Base-by-base conservation (phyloP, 1,284 basidiomycete species). In the Irpex sp. region DNA sequence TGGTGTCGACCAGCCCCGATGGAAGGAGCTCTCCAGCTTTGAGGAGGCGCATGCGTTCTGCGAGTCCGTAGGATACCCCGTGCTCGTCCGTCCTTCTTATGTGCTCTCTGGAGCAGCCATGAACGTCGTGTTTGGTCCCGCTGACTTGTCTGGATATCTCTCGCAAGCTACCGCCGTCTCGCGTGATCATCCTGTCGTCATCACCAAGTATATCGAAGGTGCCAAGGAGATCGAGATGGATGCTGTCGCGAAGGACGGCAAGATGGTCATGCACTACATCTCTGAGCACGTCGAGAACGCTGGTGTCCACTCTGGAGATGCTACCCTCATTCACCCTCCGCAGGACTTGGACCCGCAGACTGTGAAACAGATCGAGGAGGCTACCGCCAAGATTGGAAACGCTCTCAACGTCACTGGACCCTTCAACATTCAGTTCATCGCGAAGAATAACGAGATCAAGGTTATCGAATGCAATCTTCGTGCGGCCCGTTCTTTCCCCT, bases 151-250 rank as follows among this genome's bases (percentile, higher is more conserved):
- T 59, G 93, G 87, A 74, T 98, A 98, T 76, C 82, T 99, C 64
- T 91, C 91, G 8, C 95, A 95, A 77, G 96, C 96, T n/a, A 90
- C 96, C 12, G 94, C 93, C 59, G 95, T 99, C 62, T 98, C 97
- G 59, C 88, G 95, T 61, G 96, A 98, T 58, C 92, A 98, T 73
- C 96, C 97, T 1, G 96, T 98, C 65, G 97, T 99, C 68, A 98
- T 98, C 76, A 93, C 94, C 66, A 98, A 98, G 77, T 99, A 98
- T 78, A 97, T 99, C 72, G 96, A 99, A 76, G 93, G 96, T 72
- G 96, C 96, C 53, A 98, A 99, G 82, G 97, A 99, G 78, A 99
- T 98, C 68, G 97, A 99, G 81, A 98, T 99, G 94, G 96, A 99
- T 72, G 96, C 97, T 23, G 88, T 99, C 51, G 97, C 97, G 58